These are phyloP conservation scores for Pulveroboletus sp. DNA, from an alignment of 768 basidiomycete genomes.

Conservation along the genomic window DNA sequence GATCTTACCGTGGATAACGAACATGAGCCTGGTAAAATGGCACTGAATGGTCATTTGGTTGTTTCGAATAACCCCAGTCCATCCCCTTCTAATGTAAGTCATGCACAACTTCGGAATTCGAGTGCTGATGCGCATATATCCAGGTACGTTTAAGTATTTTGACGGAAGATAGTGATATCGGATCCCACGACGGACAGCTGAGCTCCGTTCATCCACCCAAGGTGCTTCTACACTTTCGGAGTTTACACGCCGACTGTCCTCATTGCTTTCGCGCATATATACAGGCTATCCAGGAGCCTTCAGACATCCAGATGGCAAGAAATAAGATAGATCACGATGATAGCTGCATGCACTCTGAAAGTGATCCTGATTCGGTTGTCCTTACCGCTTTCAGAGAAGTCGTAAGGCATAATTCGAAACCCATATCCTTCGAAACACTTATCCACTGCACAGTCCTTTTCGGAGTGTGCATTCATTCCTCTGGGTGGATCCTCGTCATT, in stretches of 20 bases:
- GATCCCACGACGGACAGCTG: neutral
- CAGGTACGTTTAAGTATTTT: constrained; percentile 4
- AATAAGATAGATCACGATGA: neutral
- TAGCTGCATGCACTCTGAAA: neutral
- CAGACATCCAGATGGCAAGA: neutral
- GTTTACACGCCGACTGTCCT: neutral
- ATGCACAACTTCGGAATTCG: neutral
- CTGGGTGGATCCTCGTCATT: neutral
- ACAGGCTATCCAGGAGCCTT: constrained; percentile 1
- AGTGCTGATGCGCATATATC: constrained; percentile 8
- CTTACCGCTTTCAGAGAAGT: neutral
- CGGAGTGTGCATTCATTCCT: neutral
- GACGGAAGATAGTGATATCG: neutral
- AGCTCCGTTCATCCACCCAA: neutral
- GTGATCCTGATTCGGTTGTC: neutral
- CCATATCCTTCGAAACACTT: neutral
- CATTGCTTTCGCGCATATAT: constrained; percentile 21
- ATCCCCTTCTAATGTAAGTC: constrained; percentile 5
- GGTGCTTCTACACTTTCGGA: constrained; percentile 1
- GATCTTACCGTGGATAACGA: neutral
- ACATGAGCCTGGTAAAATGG: neutral
- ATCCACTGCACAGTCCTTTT: constrained; percentile 1
- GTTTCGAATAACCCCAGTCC: neutral
- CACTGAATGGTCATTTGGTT: neutral
- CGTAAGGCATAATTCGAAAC: constrained; percentile 11